Evolutionary conservation across 768 basidiomycete genomes (phyloP), one percentile per base, ranked within the genome.

Genomic region (Amylocystis lapponica): DNA sequence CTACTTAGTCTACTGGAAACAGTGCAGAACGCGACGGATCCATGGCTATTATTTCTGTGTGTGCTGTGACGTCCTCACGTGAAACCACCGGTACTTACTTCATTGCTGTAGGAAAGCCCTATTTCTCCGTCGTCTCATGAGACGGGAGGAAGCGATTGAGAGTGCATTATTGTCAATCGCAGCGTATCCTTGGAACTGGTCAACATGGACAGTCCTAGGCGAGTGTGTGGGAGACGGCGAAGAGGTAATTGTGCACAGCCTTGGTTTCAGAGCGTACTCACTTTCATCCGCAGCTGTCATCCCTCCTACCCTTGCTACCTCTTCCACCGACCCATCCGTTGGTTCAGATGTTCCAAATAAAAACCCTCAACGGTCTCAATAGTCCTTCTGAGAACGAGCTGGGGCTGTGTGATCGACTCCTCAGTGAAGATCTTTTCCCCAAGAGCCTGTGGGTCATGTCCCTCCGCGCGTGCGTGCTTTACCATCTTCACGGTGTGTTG

Each of bases 121-220:
- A 4, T 81, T 96, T 49, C 76, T 95, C 41, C 81, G 79, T 34
- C 81, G 89, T 11, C 66, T 94, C 37, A 79, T 79, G 36, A 74
- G 86, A 47, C 76, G 91, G 20, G 82, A 89, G 47, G 86, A 91
- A 57, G 91, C 95, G 1, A 86, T 95, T 11, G 91, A 94, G 58
- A 75, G 71, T 51, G 76, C 79, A 12, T 68, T 96, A 14, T 64
- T 79, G 26, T 93, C 91, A 11, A 81, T 95, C 32, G 71, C 74
- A 27, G 72, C 73, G 5, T 89, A 83, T 55, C 84, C 87, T 11
- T 97, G 89, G 82, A 97, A 97, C 58, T 98, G 94, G 93, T 86
- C 87, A 21, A 70, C 81, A n/a, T 98, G 93, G 93, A 67, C 76
- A 7, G 72, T 91, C 32, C 69, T 98, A n/a, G 75, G 76, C 3